Evolutionary conservation across 2,329 filamentous ascomycete genomes (phyloP), one percentile per base, ranked within the genome.

Genomic region (Paraconiothyrium brasiliense): DNA sequence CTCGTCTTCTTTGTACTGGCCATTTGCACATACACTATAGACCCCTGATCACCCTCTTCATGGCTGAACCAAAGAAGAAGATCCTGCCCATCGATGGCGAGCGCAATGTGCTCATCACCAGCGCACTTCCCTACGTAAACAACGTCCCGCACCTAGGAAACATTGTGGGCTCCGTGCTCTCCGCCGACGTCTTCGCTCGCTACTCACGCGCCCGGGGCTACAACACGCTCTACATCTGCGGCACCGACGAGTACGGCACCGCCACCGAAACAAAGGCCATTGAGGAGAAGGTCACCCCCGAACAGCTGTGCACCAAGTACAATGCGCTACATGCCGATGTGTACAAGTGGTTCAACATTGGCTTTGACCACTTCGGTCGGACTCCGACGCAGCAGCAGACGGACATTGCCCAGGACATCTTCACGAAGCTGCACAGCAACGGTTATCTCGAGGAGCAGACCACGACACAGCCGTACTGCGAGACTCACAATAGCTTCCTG

Each of bases 321-420:
- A 92, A 96, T 82, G 89, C 88, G 72, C 89, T 97, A 61, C 94
- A 97, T 81, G 89, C 93, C 72, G 92, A 91, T 52, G 91, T 97
- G 68, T 98, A 98, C 80, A 87, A 96, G 78, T 97, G 94, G 93
- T 99, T 99, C 82, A 89, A 93, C 75, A 94, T 98, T 74, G 89
- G 87, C 61, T 98, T 98, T 76, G 94, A 98, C 81, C 90, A 94
- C 79, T 99, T 98, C 76, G 95, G 94, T 65, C 90, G 94, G 62
- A 98, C 95, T 5, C 93, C 94, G 3, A 98, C 94, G 20, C 81
- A 87, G 58, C 87, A 95, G 72, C 95, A 98, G 80, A 97, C 93
- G 24, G 87, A 93, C 68, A 98, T 99, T 71, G 92, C 94, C 10
- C 95, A 98, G 80, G 88, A 92, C 66, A 94, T 98, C 68, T 98